These are phyloP conservation scores for Rhodotorula sp. DNA, from an alignment of 1,284 basidiomycete genomes.

Conservation along the genomic window DNA sequence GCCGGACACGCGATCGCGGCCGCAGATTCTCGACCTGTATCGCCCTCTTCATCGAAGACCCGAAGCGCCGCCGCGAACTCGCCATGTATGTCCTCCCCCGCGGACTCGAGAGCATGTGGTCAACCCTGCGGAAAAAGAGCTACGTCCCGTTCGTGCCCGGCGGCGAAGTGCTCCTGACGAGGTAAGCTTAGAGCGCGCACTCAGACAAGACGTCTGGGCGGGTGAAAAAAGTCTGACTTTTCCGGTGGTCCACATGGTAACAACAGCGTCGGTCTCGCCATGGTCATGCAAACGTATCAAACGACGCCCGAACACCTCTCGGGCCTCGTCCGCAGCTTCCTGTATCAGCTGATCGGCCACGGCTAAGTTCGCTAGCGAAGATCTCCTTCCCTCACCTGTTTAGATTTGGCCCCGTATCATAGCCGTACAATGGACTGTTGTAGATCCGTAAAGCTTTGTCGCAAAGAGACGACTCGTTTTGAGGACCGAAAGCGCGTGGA, in stretches of 20 bases:
- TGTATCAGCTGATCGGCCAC: constrained; percentile 90
- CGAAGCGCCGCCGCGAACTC: constrained; percentile 72
- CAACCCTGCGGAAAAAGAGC: constrained; percentile 69
- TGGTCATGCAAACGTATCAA: constrained; percentile 82
- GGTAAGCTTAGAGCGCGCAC: constrained; percentile 52
- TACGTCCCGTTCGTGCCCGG: constrained; percentile 65
- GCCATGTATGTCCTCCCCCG: constrained; percentile 76
- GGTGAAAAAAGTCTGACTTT: too few relatives aligned
- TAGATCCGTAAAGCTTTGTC: too few relatives aligned
- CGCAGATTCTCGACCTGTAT: constrained; percentile 70
- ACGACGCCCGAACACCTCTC: constrained; percentile 86
- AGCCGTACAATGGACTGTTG: too few relatives aligned
- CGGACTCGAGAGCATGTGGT: constrained; percentile 76
- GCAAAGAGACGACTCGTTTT: too few relatives aligned
- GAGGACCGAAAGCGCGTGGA: too few relatives aligned
- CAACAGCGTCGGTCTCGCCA: constrained; percentile 70
- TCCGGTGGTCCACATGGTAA: neutral
- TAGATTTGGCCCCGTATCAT: too few relatives aligned
- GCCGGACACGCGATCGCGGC: too few relatives aligned
- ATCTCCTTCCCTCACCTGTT: neutral
- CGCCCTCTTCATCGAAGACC: constrained; percentile 82
- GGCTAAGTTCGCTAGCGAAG: constrained; percentile 50
- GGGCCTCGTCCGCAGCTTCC: constrained; percentile 75
- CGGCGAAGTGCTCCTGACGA: constrained; percentile 66
- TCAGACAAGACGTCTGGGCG: too few relatives aligned